Base-by-base conservation (phyloP, 2,329 filamentous ascomycete genomes). In the Paracoccidioides lutzii region DNA sequence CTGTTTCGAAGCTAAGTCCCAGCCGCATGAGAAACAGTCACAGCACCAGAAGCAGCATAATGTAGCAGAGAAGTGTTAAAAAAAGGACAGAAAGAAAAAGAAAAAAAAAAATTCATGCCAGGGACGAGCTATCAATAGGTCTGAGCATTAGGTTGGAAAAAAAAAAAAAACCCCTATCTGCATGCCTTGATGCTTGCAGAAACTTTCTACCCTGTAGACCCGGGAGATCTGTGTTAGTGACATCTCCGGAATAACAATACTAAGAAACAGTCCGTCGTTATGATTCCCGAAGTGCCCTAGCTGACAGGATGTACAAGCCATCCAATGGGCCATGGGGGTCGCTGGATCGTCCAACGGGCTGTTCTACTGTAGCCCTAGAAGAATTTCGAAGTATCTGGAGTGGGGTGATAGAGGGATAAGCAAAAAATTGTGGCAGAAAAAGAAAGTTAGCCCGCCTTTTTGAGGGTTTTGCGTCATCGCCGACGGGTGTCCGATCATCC, bases 341-440 rank as follows among this genome's bases (percentile, higher is more conserved):
- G 0, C 6, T 22, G 10, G 50, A 52, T 52, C 50, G 50, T 43
- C 28, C 12, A 15, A 35, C 37, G 14, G 28, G 30, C 22, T 15
- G 22, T 37, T 41, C 40, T 52, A 52, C 40, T 52, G 38, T 38
- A 40, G 38, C 50, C n/a, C 50, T 42, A 51, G 48, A 51, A 51
- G n/a, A 35, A 51, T 40, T 51, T 38, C 35, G 10, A 51, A 51
- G 37, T 1, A 51, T 12, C 3, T 14, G 22, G 50, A 8, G 14
- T 4, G 38, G 38, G 49, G 38, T 9, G 10, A 42, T 32, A 32
- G 28, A 41, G 7, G 33, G 12, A 41, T 35, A 6, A 32, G 14
- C 41, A 52, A 52, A 52, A 4, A 14, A 2, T 42, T 12, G 38
- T 22, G 30, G 38, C 50, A 42, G 37, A 52, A 52, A 52, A 9